Conservation (phyloP, 495 filamentous ascomycete species). For the Penicillium bialowiezense region DNA sequence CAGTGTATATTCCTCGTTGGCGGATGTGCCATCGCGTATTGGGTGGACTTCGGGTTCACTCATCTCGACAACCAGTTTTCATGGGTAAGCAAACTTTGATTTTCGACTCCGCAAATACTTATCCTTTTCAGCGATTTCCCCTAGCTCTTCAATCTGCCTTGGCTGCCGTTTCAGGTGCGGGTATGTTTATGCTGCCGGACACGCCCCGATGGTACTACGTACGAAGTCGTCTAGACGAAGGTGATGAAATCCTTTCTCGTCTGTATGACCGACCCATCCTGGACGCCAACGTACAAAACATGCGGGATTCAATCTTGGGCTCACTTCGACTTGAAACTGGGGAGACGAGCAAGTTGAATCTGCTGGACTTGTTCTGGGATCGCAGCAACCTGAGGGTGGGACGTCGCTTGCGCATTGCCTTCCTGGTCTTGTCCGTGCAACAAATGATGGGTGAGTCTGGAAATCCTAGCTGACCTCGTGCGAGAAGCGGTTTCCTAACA, state of each 20-base stretch:
- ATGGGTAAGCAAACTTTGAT: constrained; percentile 9
- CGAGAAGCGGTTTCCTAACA: no score
- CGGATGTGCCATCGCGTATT: background rate
- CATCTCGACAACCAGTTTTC: constrained; percentile 23
- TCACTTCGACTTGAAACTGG: constrained; percentile 17
- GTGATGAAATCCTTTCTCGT: constrained; percentile 25
- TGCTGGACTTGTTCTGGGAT: constrained; percentile 22
- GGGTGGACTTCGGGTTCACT: constrained; percentile 28
- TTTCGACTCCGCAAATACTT: background rate
- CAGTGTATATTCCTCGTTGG: constrained; percentile 5
- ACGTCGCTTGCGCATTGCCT: constrained; percentile 25
- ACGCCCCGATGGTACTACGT: constrained; percentile 43
- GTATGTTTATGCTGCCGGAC: constrained; percentile 32
- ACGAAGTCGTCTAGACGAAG: constrained; percentile 28
- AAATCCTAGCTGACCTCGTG: no score
- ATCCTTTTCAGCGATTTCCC: constrained; percentile 28
- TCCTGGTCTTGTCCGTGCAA: constrained; percentile 22
- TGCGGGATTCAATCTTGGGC: constrained; percentile 16
- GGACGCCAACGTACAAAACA: constrained; percentile 3
- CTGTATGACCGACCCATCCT: constrained; percentile 18
- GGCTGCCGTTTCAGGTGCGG: constrained; percentile 22
- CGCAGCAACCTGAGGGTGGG: constrained; percentile 20
- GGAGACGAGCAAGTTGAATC: constrained; percentile 11
- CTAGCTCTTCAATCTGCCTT: constrained; percentile 36
- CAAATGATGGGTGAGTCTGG: constrained; percentile 31